phyloP scores from a whole-genome alignment of 2,329 filamentous ascomycete genomes.

The Colletotrichum musicola region DNA sequence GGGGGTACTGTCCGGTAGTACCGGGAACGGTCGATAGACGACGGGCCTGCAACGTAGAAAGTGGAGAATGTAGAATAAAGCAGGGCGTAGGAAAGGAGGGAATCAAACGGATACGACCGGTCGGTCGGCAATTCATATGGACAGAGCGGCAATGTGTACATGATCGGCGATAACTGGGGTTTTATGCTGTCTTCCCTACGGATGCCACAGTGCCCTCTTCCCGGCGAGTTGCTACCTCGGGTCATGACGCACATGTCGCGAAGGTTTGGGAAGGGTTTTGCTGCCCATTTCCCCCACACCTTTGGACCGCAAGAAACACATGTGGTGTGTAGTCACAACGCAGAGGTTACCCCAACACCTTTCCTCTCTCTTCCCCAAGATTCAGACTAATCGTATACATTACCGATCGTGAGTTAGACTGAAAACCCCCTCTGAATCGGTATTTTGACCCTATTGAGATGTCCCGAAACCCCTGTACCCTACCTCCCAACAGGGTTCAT shows the following conservation, averaged over 20 bases:
- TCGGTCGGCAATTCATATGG: conserved; percentile 27
- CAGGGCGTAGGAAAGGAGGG: not conserved
- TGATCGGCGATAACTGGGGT: conserved; percentile 17
- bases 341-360: not conserved
- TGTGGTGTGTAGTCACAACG: not conserved
- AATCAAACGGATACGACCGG: not conserved
- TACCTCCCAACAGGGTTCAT: not conserved
- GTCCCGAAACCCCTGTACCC: not conserved
- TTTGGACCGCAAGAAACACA: not conserved
- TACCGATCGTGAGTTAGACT: conserved; percentile 18
- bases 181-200: conserved; percentile 11
- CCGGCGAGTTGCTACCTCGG: not conserved
- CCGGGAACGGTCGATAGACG: too few species aligned
- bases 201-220: too few species aligned
- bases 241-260: conserved; percentile 26
- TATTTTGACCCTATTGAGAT: not conserved
- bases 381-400: not conserved
- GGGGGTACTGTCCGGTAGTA: too few species aligned
- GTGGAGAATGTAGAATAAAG: not conserved
- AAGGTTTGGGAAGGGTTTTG: conserved; percentile 23
- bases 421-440: not conserved
- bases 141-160: conserved; percentile 10
- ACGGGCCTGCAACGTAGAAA: not conserved
- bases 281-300: not conserved
- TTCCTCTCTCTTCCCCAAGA: conserved; percentile 1